phyloP scores from a whole-genome alignment of 441 rosid genomes.

The Aquilaria agallochum region DNA sequence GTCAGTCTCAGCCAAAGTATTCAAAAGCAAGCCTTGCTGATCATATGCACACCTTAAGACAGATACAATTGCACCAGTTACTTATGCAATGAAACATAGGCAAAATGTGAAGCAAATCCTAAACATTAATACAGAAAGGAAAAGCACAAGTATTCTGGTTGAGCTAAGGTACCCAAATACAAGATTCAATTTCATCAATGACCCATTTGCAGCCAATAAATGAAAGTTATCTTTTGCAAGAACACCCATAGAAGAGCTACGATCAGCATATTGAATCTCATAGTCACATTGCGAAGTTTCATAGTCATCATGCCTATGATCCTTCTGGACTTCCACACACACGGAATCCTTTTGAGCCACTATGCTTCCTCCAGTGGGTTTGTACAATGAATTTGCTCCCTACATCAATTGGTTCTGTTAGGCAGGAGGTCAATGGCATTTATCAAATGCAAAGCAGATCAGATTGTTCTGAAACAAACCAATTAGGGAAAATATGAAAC shows the following conservation, averaged over 20 bases:
- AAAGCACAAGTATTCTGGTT: background rate
- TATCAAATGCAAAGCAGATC: no score
- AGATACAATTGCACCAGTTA: constrained; percentile 10
- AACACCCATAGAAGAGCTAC: constrained; percentile 87
- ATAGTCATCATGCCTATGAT: constrained; percentile 38
- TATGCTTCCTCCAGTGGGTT: constrained; percentile 55
- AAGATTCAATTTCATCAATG: constrained; percentile 43
- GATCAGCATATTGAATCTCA: constrained; percentile 94
- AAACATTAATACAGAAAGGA: background rate
- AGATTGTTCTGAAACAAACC: no score
- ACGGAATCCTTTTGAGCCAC: constrained; percentile 44
- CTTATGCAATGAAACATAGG: constrained; percentile 11
- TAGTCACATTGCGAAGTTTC: constrained; percentile 77
- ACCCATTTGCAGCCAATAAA: constrained; percentile 58
- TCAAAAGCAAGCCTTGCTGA: constrained; percentile 81
- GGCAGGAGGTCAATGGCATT: constrained; percentile 7
- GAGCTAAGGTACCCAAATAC: constrained; percentile 62
- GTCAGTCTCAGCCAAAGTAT: constrained; percentile 68
- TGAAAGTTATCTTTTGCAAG: constrained; percentile 81
- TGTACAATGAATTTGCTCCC: constrained; percentile 88
- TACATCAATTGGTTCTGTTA: constrained; percentile 30
- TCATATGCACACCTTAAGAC: constrained; percentile 85
- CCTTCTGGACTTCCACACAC: constrained; percentile 67
- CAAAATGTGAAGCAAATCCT: background rate
- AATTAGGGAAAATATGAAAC: no score